phyloP scores from a whole-genome alignment of 495 filamentous ascomycete species.

The Aspergillus bertholletiae region DNA sequence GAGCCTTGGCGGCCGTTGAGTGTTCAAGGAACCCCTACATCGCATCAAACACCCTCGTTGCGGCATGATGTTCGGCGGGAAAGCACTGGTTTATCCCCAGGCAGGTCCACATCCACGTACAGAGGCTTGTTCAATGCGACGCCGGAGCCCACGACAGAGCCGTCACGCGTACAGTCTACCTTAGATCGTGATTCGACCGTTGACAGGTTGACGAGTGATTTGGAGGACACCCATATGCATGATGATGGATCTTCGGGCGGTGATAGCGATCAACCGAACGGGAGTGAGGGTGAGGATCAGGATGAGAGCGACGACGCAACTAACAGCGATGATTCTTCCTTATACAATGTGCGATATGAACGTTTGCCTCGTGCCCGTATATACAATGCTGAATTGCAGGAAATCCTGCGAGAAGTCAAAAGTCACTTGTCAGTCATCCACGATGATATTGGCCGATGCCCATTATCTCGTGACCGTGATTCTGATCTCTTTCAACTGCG shows the following conservation, averaged over 20 bases:
- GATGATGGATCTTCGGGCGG: not conserved
- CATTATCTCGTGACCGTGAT: not conserved
- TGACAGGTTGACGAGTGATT: not conserved
- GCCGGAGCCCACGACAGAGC: not conserved
- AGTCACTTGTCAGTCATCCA: constrained; percentile 12
- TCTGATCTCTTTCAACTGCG: constrained; percentile 6
- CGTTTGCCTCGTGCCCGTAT: constrained; percentile 14
- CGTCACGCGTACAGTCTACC: not conserved
- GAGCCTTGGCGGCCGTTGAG: not conserved
- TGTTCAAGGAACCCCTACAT: not conserved
- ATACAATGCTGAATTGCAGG: constrained; percentile 16
- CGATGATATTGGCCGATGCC: constrained; percentile 1
- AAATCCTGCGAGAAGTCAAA: constrained; percentile 13
- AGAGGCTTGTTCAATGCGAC: not conserved
- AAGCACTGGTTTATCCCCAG: not conserved
- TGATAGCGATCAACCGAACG: not conserved
- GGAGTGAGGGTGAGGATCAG: not conserved
- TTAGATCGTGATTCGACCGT: not conserved
- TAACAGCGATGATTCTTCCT: not conserved
- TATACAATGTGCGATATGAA: constrained; percentile 14
- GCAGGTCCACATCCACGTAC: not conserved
- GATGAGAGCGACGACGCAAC: no score
- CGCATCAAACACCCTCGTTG: not conserved
- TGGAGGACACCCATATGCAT: not conserved
- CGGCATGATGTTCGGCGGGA: not conserved